Evolutionary conservation across 805 yeast genomes (phyloP), one percentile per base, ranked within the genome.

Genomic region (Metschnikowia similis): DNA sequence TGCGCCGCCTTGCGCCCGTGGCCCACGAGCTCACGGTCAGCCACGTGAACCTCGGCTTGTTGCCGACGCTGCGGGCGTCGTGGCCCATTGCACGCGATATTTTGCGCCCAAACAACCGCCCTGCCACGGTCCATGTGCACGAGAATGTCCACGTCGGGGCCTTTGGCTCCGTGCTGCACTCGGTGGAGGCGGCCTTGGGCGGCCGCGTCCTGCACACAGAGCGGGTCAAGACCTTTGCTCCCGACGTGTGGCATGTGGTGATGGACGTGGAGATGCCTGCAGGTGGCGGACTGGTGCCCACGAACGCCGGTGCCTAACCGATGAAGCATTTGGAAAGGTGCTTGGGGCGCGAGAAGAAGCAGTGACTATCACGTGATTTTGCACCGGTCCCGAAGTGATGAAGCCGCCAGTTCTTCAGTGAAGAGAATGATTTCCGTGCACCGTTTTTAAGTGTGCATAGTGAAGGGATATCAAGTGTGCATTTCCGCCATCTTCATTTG

Each of bases 161-260:
- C 0, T 60, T 86, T 4, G 68, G 64, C 0, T 31, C 47, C 1
- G 70, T 80, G 60, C 11, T 3, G 13, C 41, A 51, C 13, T 40
- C 48, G 1, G 52, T 55, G 3, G 63, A 69, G 2, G 39, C 41
- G 2, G 45, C 45, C 13, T 58, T 72, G 30, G 47, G 41, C 28
- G 52, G 55, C 16, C 35, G 17, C 11, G 66, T 65, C 9, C 8
- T 58, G 1, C 83, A 80, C 52, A 52, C 84, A 8, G 89, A 86
- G 54, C 78, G 71, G 56, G 87, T 89, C 48, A 89, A 89, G 67
- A 86, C 92, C 0, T 89, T 83, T 73, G 95, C 96, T 0, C 96
- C 96, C 0, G 92, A 85, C 44, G 82, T 89, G 1, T 84, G 87
- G 84, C 96, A 89, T 57, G 69, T 87, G 1, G 87, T 87, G 5